phyloP scores from a whole-genome alignment of 805 yeast species.

The Diddensiella transvaalensis region DNA sequence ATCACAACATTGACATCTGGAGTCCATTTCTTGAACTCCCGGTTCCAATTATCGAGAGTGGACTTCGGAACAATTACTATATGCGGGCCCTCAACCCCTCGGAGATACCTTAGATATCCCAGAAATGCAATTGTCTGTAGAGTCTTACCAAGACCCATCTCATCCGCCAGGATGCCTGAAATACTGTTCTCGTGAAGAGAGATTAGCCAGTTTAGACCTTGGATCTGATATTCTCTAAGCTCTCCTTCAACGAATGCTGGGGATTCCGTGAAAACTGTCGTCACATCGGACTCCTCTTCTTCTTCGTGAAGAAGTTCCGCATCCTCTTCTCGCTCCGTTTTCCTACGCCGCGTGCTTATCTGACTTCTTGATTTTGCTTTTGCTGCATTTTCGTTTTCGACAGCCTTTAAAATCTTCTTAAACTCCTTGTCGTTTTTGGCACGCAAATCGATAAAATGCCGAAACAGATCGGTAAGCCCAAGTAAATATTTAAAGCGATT shows the following conservation, averaged over 20 bases:
- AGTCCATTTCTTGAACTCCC: conserved; percentile 93
- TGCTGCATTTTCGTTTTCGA: conserved; percentile 26
- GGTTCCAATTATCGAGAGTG: conserved; percentile 91
- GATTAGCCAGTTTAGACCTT: conserved; percentile 93
- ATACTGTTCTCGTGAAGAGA: conserved; percentile 78
- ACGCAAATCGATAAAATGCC: conserved; percentile 77
- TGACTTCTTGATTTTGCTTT: conserved; percentile 5
- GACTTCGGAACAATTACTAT: conserved; percentile 92
- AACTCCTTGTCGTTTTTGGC: conserved; percentile 73
- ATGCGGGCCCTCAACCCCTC: conserved; percentile 81
- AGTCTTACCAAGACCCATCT: conserved; percentile 97
- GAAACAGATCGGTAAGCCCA: conserved; percentile 77
- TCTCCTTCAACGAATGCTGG: conserved; percentile 73
- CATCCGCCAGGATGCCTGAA: conserved; percentile 94
- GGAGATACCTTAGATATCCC: conserved; percentile 77
- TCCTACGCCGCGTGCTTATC: conserved; percentile 18
- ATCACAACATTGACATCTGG: conserved; percentile 85
- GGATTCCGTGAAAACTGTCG: conserved; percentile 73
- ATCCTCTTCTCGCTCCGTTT: conserved; percentile 73
- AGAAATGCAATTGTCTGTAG: conserved; percentile 89
- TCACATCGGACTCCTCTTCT: conserved; percentile 47
- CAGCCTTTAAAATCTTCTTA: conserved; percentile 32
- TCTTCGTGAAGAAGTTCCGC: conserved; percentile 82
- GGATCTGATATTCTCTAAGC: conserved; percentile 86
- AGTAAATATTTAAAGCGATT: conserved; percentile 74